Base-by-base conservation (phyloP, 1,284 basidiomycete genomes). In the Ganoderma leucocontextum region DNA sequence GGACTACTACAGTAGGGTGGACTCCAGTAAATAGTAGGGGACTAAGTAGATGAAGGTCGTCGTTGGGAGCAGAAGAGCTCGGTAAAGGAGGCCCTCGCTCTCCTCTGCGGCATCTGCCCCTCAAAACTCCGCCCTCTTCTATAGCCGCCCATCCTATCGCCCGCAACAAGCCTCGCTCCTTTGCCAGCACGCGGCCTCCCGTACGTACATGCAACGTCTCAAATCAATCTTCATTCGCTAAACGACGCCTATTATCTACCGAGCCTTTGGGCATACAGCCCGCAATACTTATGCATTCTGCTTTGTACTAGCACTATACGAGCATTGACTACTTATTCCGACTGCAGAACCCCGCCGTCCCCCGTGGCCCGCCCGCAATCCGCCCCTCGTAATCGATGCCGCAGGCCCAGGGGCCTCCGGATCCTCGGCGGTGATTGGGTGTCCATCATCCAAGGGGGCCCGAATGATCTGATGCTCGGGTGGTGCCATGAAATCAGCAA, bases 1-100 rank as follows among this genome's bases (percentile, higher is more conserved):
- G 73, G 73, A 79, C 79, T 80, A 80, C 79, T 80, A 80, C 75
- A 79, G 78, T 80, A 80, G 77, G 78, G 77, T 76, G 75, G 77
- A 78, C 78, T 77, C 79, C 78, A 78, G 79, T 79, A 80, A 79
- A 80, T 80, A 81, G 82, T 78, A 75, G 67, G 64, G 74, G 77
- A 83, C 82, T 83, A 82, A 84, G 82, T 85, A 84, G 83, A 79
- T 82, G 81, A 76, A 80, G 75, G 67, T 57, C 42, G 79, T 78
- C 79, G 82, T 81, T 80, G 84, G 78, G 82, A 82, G 78, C 78
- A 78, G 67, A 64, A 62, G 79, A 73, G 76, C 67, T 65, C 75
- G 73, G 75, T 69, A 76, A 52, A 63, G 63, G 77, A 76, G 73
- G 75, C 75, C 68, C 69, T 60, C 66, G 66, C 64, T 58, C 63